Evolutionary conservation across 495 filamentous ascomycete species (phyloP).

Genomic region (Daldinia caldariorum): DNA sequence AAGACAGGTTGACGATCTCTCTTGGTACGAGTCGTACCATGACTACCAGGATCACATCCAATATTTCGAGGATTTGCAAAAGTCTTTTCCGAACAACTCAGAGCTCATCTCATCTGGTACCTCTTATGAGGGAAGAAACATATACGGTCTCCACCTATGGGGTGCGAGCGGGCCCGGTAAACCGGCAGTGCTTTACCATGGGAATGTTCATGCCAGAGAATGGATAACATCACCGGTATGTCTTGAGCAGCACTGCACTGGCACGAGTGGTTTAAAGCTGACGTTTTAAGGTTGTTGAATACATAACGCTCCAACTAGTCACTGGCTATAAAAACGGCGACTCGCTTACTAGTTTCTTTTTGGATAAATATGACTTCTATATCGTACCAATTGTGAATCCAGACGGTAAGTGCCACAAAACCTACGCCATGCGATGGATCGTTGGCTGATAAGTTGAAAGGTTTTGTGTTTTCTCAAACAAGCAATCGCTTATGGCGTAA

Average conservation of each 20-base stretch:
- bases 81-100: constrained; percentile 54
- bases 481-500: background rate
- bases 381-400: background rate
- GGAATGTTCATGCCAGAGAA: constrained; percentile 63
- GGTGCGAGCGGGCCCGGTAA: constrained; percentile 56
- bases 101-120: constrained; percentile 57
- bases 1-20: constrained; percentile 37
- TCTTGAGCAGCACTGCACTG: constrained; percentile 44
- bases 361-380: background rate
- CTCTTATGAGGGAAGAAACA: constrained; percentile 54
- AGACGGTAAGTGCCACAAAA: background rate
- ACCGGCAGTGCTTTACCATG: constrained; percentile 60
- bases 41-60: constrained; percentile 56
- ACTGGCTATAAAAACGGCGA: background rate
- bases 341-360: background rate
- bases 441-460: background rate
- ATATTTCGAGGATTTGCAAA: constrained; percentile 54
- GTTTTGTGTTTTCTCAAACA: background rate
- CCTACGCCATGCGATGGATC: background rate
- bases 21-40: constrained; percentile 61
- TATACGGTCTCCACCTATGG: constrained; percentile 62
- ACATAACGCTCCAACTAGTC: background rate
- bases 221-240: constrained; percentile 61
- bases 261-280: background rate
- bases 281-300: background rate